phyloP scores from a whole-genome alignment of 805 yeast species.

The Yarrowia sp. region DNA sequence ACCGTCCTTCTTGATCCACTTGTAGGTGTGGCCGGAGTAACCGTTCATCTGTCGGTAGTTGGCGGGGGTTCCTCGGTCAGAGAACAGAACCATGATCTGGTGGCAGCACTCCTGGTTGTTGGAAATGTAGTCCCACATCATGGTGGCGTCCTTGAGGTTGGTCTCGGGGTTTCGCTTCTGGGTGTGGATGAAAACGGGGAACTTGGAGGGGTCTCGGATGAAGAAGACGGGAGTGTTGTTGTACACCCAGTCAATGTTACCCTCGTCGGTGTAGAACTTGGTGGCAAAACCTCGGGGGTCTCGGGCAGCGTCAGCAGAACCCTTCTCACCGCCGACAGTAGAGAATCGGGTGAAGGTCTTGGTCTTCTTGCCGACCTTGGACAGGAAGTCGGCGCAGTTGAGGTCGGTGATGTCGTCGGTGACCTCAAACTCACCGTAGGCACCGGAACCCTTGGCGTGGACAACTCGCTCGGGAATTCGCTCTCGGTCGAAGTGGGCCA shows the following conservation, averaged over 20 bases:
- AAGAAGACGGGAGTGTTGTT: slow-evolving; percentile 75
- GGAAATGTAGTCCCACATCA: slow-evolving; percentile 64
- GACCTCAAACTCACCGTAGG: slow-evolving; percentile 64
- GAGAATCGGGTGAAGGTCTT: slow-evolving; percentile 65
- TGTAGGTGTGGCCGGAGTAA: slow-evolving; percentile 70
- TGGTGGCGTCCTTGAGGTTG: slow-evolving; percentile 61
- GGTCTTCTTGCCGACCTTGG: slow-evolving; percentile 80
- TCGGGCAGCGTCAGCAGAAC: slow-evolving; percentile 69
- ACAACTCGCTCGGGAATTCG: slow-evolving; percentile 72
- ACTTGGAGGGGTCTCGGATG: slow-evolving; percentile 68
- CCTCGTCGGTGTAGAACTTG: slow-evolving; percentile 71
- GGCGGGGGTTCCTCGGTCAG: slow-evolving; percentile 66
- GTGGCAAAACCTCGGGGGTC: slow-evolving; percentile 75
- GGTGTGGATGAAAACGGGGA: slow-evolving; percentile 70
- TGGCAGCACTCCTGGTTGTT: slow-evolving; percentile 65
- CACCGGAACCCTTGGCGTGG: slow-evolving; percentile 72
- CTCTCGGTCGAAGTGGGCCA: slow-evolving; percentile 69
- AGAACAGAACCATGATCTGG: slow-evolving; percentile 64
- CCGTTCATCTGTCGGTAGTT: slow-evolving; percentile 65
- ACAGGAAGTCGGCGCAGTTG: slow-evolving; percentile 61
- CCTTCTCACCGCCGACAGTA: slow-evolving; percentile 74
- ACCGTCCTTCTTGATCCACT: slow-evolving; percentile 60
- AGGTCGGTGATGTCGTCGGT: slow-evolving; percentile 65
- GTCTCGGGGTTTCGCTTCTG: slow-evolving; percentile 75
- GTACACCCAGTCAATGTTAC: slow-evolving; percentile 74